Base-by-base conservation (phyloP, 257 asterid genomes). In the Nicotiana tomentosiformis region DNA sequence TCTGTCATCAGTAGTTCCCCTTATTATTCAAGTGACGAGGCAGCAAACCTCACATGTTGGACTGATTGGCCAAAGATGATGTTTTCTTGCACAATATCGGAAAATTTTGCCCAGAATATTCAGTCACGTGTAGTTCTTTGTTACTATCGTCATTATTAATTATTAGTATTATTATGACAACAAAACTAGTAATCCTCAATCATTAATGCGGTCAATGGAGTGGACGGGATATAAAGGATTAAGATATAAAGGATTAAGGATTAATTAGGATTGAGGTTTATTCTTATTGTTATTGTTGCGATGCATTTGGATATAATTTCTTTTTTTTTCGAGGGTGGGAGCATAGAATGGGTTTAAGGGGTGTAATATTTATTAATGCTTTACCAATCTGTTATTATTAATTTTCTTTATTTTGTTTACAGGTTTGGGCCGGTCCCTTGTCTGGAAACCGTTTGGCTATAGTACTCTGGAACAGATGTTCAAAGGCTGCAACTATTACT, bases 381-480 rank as follows among this genome's bases (percentile, higher is more conserved):
- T 30, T 72, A 72, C 60, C 60, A 12, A 12, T 12, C 60, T 12
- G 37, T 39, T 39, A 11, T n/a, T 70, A 15, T 43, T 20, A 14
- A 43, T 46, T 37, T 66, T 72, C 49, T 39, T 72, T 11, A 72
- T 72, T 46, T 72, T 46, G 10, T 43, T 43, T 43, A 8, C 92
- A 95, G 99, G 90, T 95, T 61, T 96, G 99, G 99, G 99, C 97
- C 1, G 98, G 99, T 82, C 99, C 99, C 17, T 88, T 96, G 84
- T 94, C 98, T 60, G 92, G 87, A 32, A 88, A 93, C 10, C 97
- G 95, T 14, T 8, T 94, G 87, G 96, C 89, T 51, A 93, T 94
- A 29, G 94, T 87, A 64, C 88, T 96, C 18, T 96, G 99, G 99
- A 96, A 96, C 60, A 90, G 98, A 86, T 86, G 98, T 82, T 84